Conservation (phyloP, 1,139 yeast genomes). For the Yamadazyma membranifaciens region DNA sequence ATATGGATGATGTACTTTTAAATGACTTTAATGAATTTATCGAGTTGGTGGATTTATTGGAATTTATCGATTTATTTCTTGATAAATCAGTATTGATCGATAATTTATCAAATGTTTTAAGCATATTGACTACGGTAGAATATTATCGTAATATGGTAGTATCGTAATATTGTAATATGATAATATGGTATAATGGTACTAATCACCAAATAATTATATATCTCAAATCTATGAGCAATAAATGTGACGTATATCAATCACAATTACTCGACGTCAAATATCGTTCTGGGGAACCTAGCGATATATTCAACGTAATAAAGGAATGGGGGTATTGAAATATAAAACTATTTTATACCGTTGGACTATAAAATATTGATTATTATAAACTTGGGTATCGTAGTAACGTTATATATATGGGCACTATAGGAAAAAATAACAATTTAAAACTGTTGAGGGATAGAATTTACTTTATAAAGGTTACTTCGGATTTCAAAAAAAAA, state of each 20-base stretch:
- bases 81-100: constrained; percentile 13
- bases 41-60: constrained; percentile 6
- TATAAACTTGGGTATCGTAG: not conserved
- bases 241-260: too few species aligned
- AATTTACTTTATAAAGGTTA: constrained; percentile 1
- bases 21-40: constrained; percentile 11
- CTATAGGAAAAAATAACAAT: not conserved
- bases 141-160: too few species aligned
- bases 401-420: too few species aligned
- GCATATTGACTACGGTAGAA: too few species aligned
- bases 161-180: too few species aligned
- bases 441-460: not conserved
- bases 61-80: constrained; percentile 12
- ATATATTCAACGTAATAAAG: too few species aligned
- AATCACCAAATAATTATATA: too few species aligned
- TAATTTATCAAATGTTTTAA: constrained; percentile 17
- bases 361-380: not conserved
- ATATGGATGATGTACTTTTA: constrained; percentile 9
- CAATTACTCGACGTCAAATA: too few species aligned
- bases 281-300: too few species aligned
- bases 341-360: not conserved
- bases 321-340: not conserved
- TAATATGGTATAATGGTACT: too few species aligned
- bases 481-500: not conserved
- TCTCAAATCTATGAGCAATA: too few species aligned